These are phyloP conservation scores for Fusarium sp. DNA, from an alignment of 2,329 filamentous ascomycete genomes.

Conservation along the genomic window DNA sequence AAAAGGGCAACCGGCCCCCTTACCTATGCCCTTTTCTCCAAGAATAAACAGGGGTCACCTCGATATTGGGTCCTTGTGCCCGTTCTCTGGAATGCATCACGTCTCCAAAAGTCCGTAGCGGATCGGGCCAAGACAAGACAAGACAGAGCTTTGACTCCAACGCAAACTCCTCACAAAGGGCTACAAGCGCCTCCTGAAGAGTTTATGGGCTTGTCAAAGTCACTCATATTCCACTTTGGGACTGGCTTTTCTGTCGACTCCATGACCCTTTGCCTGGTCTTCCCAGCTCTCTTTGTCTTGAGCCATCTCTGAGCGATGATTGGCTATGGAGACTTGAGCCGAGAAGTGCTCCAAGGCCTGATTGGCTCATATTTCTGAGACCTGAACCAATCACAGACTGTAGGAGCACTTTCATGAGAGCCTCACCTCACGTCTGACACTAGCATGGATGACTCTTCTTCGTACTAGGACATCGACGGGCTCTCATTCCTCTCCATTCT, in stretches of 20 bases:
- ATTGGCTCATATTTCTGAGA: conserved; percentile 14
- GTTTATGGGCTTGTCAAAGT: conserved; percentile 36
- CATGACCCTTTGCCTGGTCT: conserved; percentile 41
- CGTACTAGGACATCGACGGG: conserved; percentile 40
- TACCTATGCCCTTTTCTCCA: conserved; percentile 14
- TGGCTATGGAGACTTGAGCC: conserved; percentile 25
- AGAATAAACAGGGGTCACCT: conserved; percentile 29
- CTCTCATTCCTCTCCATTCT: conserved; percentile 39
- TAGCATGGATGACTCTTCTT: conserved; percentile 47
- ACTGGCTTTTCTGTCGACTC: conserved; percentile 39
- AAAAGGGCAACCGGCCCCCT: conserved; percentile 10
- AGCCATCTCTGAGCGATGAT: conserved; percentile 29
- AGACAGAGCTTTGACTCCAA: conserved; percentile 26
- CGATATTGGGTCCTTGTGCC: conserved; percentile 13
- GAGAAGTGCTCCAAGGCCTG: conserved; percentile 10
- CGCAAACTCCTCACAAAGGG: conserved; percentile 1
- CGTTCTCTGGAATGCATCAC: conserved; percentile 35
- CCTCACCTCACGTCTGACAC: conserved; percentile 51
- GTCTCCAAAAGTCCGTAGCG: conserved; percentile 20
- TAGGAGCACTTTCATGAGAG: conserved; percentile 48
- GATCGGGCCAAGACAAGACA: conserved; percentile 26
- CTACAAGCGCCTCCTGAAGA: conserved; percentile 38
- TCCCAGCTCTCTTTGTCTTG: conserved; percentile 32
- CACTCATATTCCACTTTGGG: conserved; percentile 44
- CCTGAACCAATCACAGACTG: conserved; percentile 47